Base-by-base conservation (phyloP, 805 yeast species). In the Wickerhamiella slavikovae region DNA sequence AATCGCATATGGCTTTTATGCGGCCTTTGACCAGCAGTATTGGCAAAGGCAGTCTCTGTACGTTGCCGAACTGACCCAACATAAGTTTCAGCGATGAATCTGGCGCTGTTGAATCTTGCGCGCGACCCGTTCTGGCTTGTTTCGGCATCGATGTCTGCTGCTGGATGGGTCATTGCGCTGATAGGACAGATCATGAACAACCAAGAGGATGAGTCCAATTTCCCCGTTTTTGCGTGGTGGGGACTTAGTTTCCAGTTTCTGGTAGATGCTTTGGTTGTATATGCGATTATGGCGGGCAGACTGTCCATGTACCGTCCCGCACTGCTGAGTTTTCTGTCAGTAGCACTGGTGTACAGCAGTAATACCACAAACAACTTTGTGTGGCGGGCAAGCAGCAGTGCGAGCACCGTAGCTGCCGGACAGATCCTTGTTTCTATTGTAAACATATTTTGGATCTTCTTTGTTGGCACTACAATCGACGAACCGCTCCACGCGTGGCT, bases 211-310 rank as follows among this genome's bases (percentile, higher is more conserved):
- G 33, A 41, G 16, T 49, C 52, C 11, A 39, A 51, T 4, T 79
- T 74, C 46, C 94, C 95, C 1, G 66, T 68, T 38, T 76, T 85
- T 52, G 68, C 89, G 3, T 85, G 98, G 98, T 89, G 98, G 98
- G 93, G 92, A 1, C 51, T 89, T 4, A 83, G 76, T 2, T 89
- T 68, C 46, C 71, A 85, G 52, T 56, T 82, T 14, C 37, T 78
- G 18, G 40, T 79, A 24, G 60, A 76, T 14, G 40, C 68, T 4
- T 48, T 60, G 66, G 35, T 60, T 62, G 24, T 41, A 59, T 32
- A 57, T 68, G 38, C 79, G 65, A 52, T 62, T 49, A 45, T 69
- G 48, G 55, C 54, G 43, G 72, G 75, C 51, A 53, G 68, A 25
- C 58, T 79, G 35, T 80, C 76, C 45, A 60, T 66, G 35, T 79